These are phyloP conservation scores for Amoebophrya sp. DNA, from an alignment of 169 alveolate genomes.

Conservation along the genomic window DNA sequence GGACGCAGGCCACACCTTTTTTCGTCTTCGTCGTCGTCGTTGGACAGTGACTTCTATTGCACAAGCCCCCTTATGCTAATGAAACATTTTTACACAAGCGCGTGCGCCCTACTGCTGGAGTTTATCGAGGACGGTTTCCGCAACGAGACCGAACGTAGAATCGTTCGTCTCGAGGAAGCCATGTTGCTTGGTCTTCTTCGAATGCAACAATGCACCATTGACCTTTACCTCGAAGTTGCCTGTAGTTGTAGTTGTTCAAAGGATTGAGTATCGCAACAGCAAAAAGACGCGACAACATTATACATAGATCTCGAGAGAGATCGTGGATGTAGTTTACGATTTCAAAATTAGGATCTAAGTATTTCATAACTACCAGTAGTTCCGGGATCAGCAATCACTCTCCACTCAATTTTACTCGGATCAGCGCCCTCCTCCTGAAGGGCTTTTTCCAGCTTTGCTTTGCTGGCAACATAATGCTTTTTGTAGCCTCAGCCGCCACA, in stretches of 20 bases:
- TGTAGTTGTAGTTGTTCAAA: too few species aligned
- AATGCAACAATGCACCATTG: neutral
- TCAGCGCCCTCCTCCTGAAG: neutral
- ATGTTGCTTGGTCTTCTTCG: neutral
- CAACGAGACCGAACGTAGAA: neutral
- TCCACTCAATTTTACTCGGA: neutral
- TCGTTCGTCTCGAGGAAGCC: neutral
- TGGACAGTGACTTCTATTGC: too few species aligned
- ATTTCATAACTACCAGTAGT: neutral
- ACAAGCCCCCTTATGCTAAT: too few species aligned
- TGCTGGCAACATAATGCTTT: neutral
- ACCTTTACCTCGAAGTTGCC: conserved; percentile 21
- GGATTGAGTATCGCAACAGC: too few species aligned
- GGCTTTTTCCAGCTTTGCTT: neutral
- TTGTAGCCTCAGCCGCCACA: conserved; percentile 23
- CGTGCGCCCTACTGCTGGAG: neutral
- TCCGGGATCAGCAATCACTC: neutral
- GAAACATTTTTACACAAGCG: too few species aligned
- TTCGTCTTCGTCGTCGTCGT: too few species aligned
- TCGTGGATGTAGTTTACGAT: too few species aligned
- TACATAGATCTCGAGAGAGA: too few species aligned
- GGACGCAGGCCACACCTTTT: too few species aligned
- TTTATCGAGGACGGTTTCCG: neutral
- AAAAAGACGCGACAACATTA: too few species aligned
- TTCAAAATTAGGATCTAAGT: neutral